Conservation (phyloP, 176 grass and related monocot species). For the Carex cristatella region DNA sequence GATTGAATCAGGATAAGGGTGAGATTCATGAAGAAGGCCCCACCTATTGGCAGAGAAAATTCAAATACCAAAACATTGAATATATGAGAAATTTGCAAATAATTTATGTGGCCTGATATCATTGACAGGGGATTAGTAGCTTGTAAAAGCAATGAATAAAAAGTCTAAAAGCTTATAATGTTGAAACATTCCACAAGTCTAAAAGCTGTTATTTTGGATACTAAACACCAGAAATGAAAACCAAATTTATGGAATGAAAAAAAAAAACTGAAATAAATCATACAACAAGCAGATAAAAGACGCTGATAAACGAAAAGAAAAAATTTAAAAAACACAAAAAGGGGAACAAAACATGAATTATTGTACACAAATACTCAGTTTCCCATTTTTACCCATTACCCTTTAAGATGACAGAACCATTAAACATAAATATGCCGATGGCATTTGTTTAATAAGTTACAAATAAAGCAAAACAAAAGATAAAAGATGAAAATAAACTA, state of each 20-base stretch:
- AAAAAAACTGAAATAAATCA: not conserved
- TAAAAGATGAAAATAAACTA: not conserved
- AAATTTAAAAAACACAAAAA: not conserved
- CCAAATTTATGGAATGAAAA: not conserved
- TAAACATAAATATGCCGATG: not conserved
- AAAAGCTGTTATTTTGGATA: not conserved
- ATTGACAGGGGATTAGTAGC: slow-evolving; percentile 12
- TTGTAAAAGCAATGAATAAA: not conserved
- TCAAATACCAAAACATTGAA: slow-evolving; percentile 30
- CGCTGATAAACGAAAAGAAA: not conserved
- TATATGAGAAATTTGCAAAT: slow-evolving; percentile 14
- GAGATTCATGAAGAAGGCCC: slow-evolving; percentile 30
- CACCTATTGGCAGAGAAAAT: slow-evolving; percentile 12
- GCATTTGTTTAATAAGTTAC: not conserved
- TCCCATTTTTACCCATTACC: not conserved
- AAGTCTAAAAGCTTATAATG: not conserved
- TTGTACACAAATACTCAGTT: not conserved
- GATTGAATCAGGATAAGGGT: slow-evolving; percentile 47
- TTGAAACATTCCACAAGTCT: not conserved
- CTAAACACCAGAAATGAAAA: not conserved
- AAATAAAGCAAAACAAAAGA: not conserved
- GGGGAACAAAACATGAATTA: not conserved
- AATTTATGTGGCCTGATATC: slow-evolving; percentile 30
- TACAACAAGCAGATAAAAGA: not conserved
- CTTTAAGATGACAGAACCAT: not conserved